Percentiles rank a stretch among this genome's conserved stretches.
Evolutionary conservation across 306 rosid genomes (phyloP).

Genomic region (Ceratonia siliqua): DNA sequence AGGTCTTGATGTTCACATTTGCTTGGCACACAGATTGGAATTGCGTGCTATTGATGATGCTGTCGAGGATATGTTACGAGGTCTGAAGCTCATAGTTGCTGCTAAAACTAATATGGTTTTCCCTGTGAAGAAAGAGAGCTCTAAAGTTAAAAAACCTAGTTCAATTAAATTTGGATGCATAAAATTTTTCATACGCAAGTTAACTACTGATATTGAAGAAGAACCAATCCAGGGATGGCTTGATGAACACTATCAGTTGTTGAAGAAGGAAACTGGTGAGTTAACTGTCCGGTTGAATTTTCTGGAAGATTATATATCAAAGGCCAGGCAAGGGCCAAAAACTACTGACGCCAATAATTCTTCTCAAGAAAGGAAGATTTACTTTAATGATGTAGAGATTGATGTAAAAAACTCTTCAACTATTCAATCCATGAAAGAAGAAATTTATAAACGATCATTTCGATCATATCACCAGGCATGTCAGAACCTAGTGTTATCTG

Average conservation of each 20-base stretch:
- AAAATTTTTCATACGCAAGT: constrained; percentile 69
- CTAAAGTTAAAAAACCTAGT: constrained; percentile 70
- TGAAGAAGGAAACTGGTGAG: constrained; percentile 84
- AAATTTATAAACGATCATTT: constrained; percentile 72
- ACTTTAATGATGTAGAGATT: constrained; percentile 61
- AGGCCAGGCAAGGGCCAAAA: constrained; percentile 54
- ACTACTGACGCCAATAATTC: constrained; percentile 54
- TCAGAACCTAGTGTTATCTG: constrained; percentile 55
- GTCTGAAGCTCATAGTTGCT: constrained; percentile 71
- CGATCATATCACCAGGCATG: constrained; percentile 84
- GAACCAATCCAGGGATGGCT: constrained; percentile 99
- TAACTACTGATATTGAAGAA: constrained; percentile 86
- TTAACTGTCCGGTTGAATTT: constrained; percentile 79
- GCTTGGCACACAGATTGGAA: constrained; percentile 80
- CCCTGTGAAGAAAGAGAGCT: constrained; percentile 73
- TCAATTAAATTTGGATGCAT: constrained; percentile 74
- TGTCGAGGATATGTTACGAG: constrained; percentile 92
- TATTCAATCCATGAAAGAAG: constrained; percentile 57
- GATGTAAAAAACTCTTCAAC: constrained; percentile 61
- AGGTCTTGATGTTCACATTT: constrained; percentile 79
- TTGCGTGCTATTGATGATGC: constrained; percentile 97
- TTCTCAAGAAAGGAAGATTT: constrained; percentile 54
- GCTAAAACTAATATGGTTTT: constrained; percentile 79
- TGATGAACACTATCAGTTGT: constrained; percentile 87
- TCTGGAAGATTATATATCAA: constrained; percentile 72